phyloP scores from a whole-genome alignment of 805 yeast species.

The Candida cerambycidarum region DNA sequence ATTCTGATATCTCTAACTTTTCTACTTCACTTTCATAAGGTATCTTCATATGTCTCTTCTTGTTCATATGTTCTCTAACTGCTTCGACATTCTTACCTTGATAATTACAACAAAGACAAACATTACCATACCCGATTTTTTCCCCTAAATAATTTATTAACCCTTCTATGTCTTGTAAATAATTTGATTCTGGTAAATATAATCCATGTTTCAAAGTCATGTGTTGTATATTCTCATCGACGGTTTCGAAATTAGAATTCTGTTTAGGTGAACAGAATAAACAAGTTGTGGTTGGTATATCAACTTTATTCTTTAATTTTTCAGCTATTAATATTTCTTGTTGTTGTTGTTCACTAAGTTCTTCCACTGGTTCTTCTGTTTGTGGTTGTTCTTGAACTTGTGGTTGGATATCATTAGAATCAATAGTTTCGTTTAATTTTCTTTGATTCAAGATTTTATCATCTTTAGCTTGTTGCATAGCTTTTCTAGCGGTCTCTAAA shows the following conservation, averaged over 20 bases:
- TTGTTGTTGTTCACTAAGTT: slow-evolving; percentile 20
- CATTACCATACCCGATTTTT: slow-evolving; percentile 77
- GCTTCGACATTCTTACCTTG: slow-evolving; percentile 85
- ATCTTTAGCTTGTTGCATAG: slow-evolving; percentile 25
- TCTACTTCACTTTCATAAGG: slow-evolving; percentile 87
- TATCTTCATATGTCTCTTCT: slow-evolving; percentile 83
- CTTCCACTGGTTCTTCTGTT: slow-evolving; percentile 10
- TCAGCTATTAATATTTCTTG: slow-evolving; percentile 46
- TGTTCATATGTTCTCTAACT: slow-evolving; percentile 82
- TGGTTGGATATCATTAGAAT: not conserved
- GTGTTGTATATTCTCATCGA: slow-evolving; percentile 57
- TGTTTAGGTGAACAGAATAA: slow-evolving; percentile 46
- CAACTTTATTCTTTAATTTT: slow-evolving; percentile 46
- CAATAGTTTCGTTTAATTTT: slow-evolving; percentile 4
- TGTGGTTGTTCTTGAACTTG: not conserved
- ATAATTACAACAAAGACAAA: slow-evolving; percentile 78
- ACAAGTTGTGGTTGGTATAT: slow-evolving; percentile 50
- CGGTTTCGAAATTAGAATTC: slow-evolving; percentile 30
- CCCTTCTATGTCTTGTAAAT: slow-evolving; percentile 67
- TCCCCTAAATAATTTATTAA: slow-evolving; percentile 75
- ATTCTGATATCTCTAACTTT: slow-evolving; percentile 69
- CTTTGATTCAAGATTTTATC: slow-evolving; percentile 10
- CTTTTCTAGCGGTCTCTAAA: slow-evolving; percentile 46
- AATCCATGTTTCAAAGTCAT: slow-evolving; percentile 82
- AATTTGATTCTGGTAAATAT: slow-evolving; percentile 80